Conservation (phyloP, 2,329 filamentous ascomycete genomes). For the Diaporthe ilicicola region DNA sequence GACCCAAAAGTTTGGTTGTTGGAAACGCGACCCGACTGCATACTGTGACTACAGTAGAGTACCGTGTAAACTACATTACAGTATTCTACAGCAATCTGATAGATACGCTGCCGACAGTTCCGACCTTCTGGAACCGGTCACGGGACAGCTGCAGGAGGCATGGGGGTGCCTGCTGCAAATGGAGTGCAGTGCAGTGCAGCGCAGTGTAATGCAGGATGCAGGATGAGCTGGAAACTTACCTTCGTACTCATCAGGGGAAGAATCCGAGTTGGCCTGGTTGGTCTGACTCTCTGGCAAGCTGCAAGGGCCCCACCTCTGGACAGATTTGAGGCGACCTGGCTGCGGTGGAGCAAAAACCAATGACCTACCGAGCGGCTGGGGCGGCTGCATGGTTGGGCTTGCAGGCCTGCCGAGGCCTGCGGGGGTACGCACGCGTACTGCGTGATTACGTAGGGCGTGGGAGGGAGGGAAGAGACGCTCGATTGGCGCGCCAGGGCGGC, state of each 20-base stretch:
- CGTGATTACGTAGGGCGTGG: too few relatives aligned
- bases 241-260: background rate
- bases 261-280: background rate
- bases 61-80: background rate
- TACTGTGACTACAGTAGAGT: background rate
- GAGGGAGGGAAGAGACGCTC: background rate
- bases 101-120: background rate
- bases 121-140: conserved; percentile 9
- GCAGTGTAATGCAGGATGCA: conserved; percentile 2
- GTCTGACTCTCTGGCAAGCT: too few relatives aligned
- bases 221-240: conserved; percentile 27
- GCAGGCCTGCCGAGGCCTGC: too few relatives aligned
- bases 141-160: background rate
- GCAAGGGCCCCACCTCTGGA: background rate
- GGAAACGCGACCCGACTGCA: too few relatives aligned
- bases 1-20: background rate
- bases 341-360: background rate
- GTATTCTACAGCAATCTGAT: background rate
- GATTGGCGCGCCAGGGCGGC: conserved; percentile 26
- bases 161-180: background rate
- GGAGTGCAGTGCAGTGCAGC: too few relatives aligned
- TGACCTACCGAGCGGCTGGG: conserved; percentile 7
- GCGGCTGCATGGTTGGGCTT: background rate
- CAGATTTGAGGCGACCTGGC: background rate
- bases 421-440: too few relatives aligned